Base-by-base conservation (phyloP, 2,329 filamentous ascomycete species). In the Ophiocordyceps sinensis region DNA sequence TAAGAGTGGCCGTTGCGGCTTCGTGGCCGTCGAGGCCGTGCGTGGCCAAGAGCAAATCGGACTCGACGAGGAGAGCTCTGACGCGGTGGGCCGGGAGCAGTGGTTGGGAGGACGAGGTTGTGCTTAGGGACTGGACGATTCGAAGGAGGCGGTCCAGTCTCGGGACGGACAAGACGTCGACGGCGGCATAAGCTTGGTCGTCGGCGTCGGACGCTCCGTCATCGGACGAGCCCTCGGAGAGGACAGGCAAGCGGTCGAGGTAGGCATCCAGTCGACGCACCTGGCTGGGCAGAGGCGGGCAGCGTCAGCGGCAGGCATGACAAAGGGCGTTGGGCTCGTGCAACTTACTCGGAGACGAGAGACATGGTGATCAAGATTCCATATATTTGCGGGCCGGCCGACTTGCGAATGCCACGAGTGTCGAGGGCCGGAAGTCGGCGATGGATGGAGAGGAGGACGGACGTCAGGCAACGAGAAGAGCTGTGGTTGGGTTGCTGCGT, bases 111-210 rank as follows among this genome's bases (percentile, higher is more conserved):
- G 77, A 75, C 1, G 80, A 75, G 2, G 77, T 77, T 4, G 80
- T 76, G 17, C 84, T 88, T 13, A 94, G 63, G 3, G 76, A 67
- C 58, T 81, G 80, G 52, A 85, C 75, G 41, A 87, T 73, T 43
- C 64, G 66, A 48, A 87, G 72, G 32, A 93, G 64, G 41, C 78
- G 68, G 57, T 75, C 63, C 49, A 80, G 63, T 40, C 75, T 64
- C 23, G 71, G 67, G 17, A 69, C 71, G 46, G 70, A 61, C 39
- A 74, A 56, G 36, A 65, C 65, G 40, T 62, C 62, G 34, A 64
- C 53, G 32, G 54, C 55, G 49, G 58, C 44, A 43, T 60, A 54
- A 11, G 49, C 51, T 38, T 59, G 56, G 23, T 60, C 56, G 23
- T 61, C 61, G 23, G 50, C 47, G 29, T 62, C 57, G 29, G 58